Evolutionary conservation across 2,329 filamentous ascomycete species (phyloP), one percentile per base, ranked within the genome.

Genomic region (Trichoderma asperellum): DNA sequence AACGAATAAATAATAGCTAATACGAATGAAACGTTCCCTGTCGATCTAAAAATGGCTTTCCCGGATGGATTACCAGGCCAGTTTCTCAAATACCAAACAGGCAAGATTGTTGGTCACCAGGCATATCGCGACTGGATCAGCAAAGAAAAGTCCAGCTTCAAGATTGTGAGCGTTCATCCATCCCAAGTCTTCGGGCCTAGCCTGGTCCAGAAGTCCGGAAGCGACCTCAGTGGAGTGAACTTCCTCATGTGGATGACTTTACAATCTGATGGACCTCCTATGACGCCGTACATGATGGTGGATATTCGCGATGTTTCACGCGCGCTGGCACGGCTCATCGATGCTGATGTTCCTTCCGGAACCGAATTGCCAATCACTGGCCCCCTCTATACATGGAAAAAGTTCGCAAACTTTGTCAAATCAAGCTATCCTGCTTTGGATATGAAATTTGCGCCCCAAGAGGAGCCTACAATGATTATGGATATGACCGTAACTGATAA

Each of bases 181-280:
- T 49, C 68, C 1, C 71, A 71, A 56, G 71, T 73, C 0, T 59
- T 73, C 53, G 72, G 72, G 5, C 63, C 63, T 6, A 71, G 71
- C n/a, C 47, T 72, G 18, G 69, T 62, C 12, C 72, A 73, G 34
- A 71, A 21, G 14, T 43, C 53, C 5, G 52, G 53, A 18, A 40
- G 56, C 10, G 65, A 84, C 2, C 62, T 65, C 8, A 65, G 62
- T 5, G 62, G 62, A 47, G 62, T 65, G 4, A 82, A 65, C 21
- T 57, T 47, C 35, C 52, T 57, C 10, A 35, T 35, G 52, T 65
- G 62, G 62, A 56, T 43, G 52, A 65, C 52, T 56, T 53, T 65
- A 12, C 62, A 65, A 21, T 57, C 62, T 8, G 52, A 65, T 47
- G 62, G 47, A n/a, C 60, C 62, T 34, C 62, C 52, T 1, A 35